phyloP scores from a whole-genome alignment of 75 land plant species.

The Pinus albicaulis region DNA sequence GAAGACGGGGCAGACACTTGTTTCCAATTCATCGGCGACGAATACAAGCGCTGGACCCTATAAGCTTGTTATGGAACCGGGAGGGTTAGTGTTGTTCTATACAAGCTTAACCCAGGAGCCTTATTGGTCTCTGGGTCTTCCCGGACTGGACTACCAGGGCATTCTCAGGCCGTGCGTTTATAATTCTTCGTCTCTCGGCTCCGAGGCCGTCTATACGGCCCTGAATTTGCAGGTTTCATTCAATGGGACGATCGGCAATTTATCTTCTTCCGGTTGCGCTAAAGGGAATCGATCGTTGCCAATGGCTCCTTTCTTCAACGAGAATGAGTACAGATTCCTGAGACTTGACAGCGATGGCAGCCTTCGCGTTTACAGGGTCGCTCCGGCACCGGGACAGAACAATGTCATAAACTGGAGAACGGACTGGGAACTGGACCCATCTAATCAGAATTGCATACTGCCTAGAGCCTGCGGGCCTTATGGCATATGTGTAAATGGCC shows the following conservation, averaged over 20 bases:
- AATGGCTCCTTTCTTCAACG: neutral
- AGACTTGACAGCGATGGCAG: conserved; percentile 9
- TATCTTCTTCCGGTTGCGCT: neutral
- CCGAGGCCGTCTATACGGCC: neutral
- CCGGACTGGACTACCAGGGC: conserved; percentile 6
- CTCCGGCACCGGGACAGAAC: neutral
- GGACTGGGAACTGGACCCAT: neutral
- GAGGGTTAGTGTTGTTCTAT: conserved; percentile 6
- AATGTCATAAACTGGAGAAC: neutral
- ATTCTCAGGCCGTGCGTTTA: neutral
- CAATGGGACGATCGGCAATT: neutral
- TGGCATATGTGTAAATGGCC: conserved; percentile 23
- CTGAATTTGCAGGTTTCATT: neutral
- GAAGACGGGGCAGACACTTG: neutral
- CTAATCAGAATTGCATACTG: neutral
- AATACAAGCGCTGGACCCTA: conserved; percentile 6
- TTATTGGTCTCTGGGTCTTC: neutral
- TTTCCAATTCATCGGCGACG: neutral
- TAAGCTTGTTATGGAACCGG: conserved; percentile 11
- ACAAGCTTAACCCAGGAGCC: conserved; percentile 1
- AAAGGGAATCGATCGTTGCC: neutral
- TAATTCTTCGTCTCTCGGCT: neutral
- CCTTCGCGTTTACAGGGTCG: neutral
- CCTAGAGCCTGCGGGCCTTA: conserved; percentile 32
- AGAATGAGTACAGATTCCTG: neutral